Evolutionary conservation across 208 protist species (phyloP), one percentile per base, ranked within the genome.

Genomic region (Acanthamoeba castellanii): DNA sequence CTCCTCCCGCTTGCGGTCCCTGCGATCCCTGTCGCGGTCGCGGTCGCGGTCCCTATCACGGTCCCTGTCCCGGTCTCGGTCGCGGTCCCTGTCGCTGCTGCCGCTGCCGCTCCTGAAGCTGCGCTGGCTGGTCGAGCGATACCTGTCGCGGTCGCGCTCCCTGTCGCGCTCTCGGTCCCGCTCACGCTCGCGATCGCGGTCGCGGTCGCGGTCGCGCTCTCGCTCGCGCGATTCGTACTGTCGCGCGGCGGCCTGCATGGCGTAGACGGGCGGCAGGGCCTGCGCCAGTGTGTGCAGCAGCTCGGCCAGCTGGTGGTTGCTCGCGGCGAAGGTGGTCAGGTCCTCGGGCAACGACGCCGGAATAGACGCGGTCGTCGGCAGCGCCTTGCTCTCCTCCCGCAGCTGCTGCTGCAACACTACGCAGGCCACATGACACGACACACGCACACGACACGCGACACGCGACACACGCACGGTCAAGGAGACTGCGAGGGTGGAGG

Each of bases 271-370:
- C 27, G 74, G 74, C 9, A 87, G 37, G 5, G 45, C 78, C 37
- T 87, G 78, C 1, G 78, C 78, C 42, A 87, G 25, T 2, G 78
- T 61, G 4, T 55, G 27, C 16, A 87, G 47, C 37, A 87, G 42
- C 50, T 87, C 78, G 47, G 50, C 78, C 47, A 87, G 45, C 9
- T 22, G 72, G 2, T 61, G 18, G 47, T 32, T 52, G 27, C 22
- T 37, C 11, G 42, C 47, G 7, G 32, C n/a, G 47, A 61, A 52
- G 45, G 37, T 87, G n/a, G 45, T 37, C 78, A 50, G 18, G 13
- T 81, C 72, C 72, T 81, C 72, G 37, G 64, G 64, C 27, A 70
- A 70, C 6, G 70, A 78, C 34, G 30, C 70, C 34, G 70, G 70
- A 22, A 78, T 78, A 34, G 70, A 14, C 34, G 70, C 70, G 4